phyloP scores from a whole-genome alignment of 2,329 filamentous ascomycete species.

The Fusarium chlamydosporum region DNA sequence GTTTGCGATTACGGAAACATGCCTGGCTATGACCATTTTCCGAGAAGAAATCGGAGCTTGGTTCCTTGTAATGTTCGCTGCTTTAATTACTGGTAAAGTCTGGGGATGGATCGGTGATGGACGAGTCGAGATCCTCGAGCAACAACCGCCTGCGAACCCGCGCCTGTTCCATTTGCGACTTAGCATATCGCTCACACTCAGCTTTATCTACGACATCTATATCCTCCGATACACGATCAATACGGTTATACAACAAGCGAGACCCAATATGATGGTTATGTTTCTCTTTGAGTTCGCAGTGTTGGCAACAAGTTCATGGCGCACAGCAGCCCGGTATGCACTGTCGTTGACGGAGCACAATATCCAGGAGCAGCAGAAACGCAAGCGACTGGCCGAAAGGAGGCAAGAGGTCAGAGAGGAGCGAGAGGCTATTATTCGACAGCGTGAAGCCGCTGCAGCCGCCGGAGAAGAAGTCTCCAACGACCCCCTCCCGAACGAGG shows the following conservation, averaged over 20 bases:
- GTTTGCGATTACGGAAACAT: conserved; percentile 98
- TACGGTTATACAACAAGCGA: conserved; percentile 86
- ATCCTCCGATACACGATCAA: conserved; percentile 86
- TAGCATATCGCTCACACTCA: conserved; percentile 81
- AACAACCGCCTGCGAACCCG: conserved; percentile 92
- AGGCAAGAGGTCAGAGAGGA: conserved; percentile 76
- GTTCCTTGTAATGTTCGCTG: conserved; percentile 97
- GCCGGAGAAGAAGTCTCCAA: conserved; percentile 71
- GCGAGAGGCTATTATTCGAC: conserved; percentile 65
- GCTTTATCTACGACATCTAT: conserved; percentile 82
- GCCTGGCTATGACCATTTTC: conserved; percentile 98
- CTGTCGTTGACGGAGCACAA: conserved; percentile 83
- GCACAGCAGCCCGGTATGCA: conserved; percentile 82
- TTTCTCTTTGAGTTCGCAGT: conserved; percentile 98
- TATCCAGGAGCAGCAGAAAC: conserved; percentile 81
- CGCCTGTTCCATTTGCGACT: conserved; percentile 88
- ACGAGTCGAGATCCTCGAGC: conserved; percentile 92
- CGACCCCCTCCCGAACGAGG: conserved; percentile 72
- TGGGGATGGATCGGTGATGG: conserved; percentile 99
- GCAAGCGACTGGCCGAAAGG: conserved; percentile 75
- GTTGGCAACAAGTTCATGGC: conserved; percentile 81
- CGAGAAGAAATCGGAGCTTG: conserved; percentile 93
- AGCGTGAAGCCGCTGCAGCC: conserved; percentile 63
- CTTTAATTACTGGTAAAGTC: conserved; percentile 91
- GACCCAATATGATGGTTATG: conserved; percentile 99